phyloP scores from a whole-genome alignment of 2,329 filamentous ascomycete genomes.

The Venturiaceae sp. region DNA sequence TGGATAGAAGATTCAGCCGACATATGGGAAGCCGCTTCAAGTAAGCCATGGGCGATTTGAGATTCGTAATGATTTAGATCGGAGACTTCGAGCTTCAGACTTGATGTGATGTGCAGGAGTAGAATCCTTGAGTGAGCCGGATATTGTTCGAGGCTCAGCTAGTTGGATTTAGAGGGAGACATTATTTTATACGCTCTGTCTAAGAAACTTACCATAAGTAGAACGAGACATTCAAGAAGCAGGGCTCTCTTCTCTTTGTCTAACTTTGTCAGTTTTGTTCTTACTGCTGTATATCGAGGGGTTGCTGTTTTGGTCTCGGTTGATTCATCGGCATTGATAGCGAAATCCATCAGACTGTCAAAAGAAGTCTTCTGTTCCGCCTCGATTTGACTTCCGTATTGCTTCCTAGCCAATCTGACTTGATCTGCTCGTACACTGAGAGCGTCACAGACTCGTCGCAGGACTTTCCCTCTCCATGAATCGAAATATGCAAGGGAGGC shows the following conservation, averaged over 20 bases:
- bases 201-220: no score
- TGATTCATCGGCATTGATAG: background rate
- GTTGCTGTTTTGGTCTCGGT: background rate
- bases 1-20: background rate
- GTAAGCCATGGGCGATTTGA: constrained; percentile 4
- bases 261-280: background rate
- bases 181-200: no score
- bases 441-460: background rate
- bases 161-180: no score
- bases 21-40: constrained; percentile 11
- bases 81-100: constrained; percentile 20
- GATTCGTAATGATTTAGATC: constrained; percentile 20
- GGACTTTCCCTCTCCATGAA: background rate
- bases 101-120: constrained; percentile 22
- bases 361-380: background rate
- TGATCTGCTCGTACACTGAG: background rate
- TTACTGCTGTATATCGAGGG: background rate
- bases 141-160: constrained; percentile 29
- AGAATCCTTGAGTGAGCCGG: constrained; percentile 25
- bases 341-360: background rate
- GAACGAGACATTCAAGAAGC: constrained; percentile 55
- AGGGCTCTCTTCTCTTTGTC: constrained; percentile 23
- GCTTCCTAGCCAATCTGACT: background rate
- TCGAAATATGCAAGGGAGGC: background rate
- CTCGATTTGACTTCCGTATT: background rate